A percentile compares a stretch with the other conserved stretches of the same genome.
Evolutionary conservation across 2,329 filamentous ascomycete genomes (phyloP).

Genomic region (Dendrostoma leiphaemia): DNA sequence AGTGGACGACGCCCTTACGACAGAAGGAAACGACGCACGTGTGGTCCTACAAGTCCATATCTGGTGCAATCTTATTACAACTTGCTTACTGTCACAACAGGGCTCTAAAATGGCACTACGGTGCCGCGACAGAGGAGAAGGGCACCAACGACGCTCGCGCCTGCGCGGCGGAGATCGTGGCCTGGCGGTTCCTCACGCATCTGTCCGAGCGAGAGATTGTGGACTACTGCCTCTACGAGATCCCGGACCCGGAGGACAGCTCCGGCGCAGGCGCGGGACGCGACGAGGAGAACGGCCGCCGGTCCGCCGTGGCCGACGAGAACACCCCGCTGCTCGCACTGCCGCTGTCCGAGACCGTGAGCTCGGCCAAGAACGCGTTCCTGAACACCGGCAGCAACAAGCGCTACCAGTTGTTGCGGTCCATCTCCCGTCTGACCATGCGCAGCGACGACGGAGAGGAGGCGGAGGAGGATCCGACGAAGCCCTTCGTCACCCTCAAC

Average conservation of each 20-base stretch:
- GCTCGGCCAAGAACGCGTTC: slow-evolving; percentile 26
- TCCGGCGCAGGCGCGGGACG: slow-evolving; percentile 23
- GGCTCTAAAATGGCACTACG: slow-evolving; percentile 73
- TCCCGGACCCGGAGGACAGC: slow-evolving; percentile 45
- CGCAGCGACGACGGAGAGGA: slow-evolving; percentile 40
- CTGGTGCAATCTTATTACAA: not conserved
- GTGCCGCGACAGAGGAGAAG: slow-evolving; percentile 60
- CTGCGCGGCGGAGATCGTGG: slow-evolving; percentile 76
- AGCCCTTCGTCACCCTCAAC: slow-evolving; percentile 75
- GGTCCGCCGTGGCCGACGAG: slow-evolving; percentile 35
- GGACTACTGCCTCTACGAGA: slow-evolving; percentile 71
- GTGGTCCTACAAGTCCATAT: too few species aligned
- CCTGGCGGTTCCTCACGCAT: slow-evolving; percentile 72
- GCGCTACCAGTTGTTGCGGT: slow-evolving; percentile 49
- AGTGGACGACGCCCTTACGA: too few species aligned
- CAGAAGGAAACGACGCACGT: too few species aligned
- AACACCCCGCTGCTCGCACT: slow-evolving; percentile 44
- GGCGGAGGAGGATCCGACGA: slow-evolving; percentile 60
- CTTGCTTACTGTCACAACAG: slow-evolving; percentile 37
- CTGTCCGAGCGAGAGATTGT: slow-evolving; percentile 72
- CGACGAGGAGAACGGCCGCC: slow-evolving; percentile 38
- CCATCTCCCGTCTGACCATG: slow-evolving; percentile 55
- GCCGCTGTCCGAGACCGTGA: slow-evolving; percentile 23
- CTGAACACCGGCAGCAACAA: slow-evolving; percentile 39
- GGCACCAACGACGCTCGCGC: slow-evolving; percentile 67